A percentile compares a stretch with the other conserved stretches of the same genome.
These are phyloP conservation scores for Talaromyces sp. DNA, from an alignment of 2,329 filamentous ascomycete genomes.

Conservation along the genomic window DNA sequence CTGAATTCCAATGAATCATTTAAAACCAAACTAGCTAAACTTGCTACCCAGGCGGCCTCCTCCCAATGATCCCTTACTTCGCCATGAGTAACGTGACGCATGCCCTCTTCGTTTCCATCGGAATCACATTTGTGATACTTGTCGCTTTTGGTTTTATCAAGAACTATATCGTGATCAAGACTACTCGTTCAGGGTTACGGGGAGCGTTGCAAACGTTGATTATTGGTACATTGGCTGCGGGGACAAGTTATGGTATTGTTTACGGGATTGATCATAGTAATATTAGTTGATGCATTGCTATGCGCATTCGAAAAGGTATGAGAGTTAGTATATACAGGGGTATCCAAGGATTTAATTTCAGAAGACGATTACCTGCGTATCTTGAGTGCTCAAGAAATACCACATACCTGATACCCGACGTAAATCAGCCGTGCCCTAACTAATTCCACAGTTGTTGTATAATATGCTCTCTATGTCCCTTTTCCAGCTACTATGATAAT, in stretches of 20 bases:
- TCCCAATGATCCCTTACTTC: constrained; percentile 47
- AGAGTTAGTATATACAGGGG: too few species aligned
- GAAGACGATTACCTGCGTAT: too few species aligned
- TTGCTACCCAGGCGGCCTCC: constrained; percentile 23
- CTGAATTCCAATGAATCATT: background rate
- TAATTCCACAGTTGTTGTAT: too few species aligned
- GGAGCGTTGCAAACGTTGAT: constrained; percentile 32
- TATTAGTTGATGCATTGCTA: background rate
- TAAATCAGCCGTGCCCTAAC: too few species aligned
- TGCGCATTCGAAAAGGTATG: background rate
- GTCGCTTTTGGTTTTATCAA: constrained; percentile 44
- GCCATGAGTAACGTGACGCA: constrained; percentile 33
- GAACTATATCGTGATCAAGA: constrained; percentile 28
- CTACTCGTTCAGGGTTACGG: constrained; percentile 18
- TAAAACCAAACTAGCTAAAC: background rate
- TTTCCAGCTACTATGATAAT: too few species aligned
- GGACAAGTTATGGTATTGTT: constrained; percentile 35
- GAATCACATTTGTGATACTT: constrained; percentile 40
- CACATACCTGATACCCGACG: too few species aligned
- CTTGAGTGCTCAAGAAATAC: too few species aligned
- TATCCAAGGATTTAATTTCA: too few species aligned
- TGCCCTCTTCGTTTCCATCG: constrained; percentile 42
- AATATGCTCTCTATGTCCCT: too few species aligned
- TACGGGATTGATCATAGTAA: constrained; percentile 18
- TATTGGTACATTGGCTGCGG: constrained; percentile 34